These are phyloP conservation scores for Dryadomyces quercus-mongolicae DNA, from an alignment of 2,329 filamentous ascomycete species.

Conservation along the genomic window DNA sequence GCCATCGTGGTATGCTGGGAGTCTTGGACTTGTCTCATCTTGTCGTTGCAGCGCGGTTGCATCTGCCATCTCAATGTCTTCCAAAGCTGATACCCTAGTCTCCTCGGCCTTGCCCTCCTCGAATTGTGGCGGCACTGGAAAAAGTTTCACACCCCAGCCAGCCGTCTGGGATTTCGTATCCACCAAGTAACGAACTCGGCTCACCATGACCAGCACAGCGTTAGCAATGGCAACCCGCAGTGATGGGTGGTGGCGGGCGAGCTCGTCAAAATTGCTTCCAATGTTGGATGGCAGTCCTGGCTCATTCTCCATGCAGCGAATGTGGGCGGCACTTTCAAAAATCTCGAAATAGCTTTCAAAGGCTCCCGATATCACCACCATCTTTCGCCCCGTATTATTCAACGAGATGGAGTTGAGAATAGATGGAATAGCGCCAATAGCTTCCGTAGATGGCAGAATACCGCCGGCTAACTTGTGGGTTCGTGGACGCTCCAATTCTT, in stretches of 20 bases:
- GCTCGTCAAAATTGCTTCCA: conserved; percentile 81
- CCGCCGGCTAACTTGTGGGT: conserved; percentile 45
- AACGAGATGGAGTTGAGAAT: conserved; percentile 91
- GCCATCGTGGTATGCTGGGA: conserved; percentile 26
- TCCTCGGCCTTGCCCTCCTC: conserved; percentile 23
- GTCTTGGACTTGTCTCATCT: not conserved
- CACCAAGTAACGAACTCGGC: conserved; percentile 64
- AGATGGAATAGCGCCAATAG: conserved; percentile 73
- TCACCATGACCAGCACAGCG: conserved; percentile 81
- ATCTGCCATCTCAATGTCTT: conserved; percentile 58
- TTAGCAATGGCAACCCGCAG: conserved; percentile 71
- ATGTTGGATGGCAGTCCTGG: conserved; percentile 56
- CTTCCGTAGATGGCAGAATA: conserved; percentile 78
- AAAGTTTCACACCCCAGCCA: conserved; percentile 70
- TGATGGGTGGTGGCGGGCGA: conserved; percentile 83
- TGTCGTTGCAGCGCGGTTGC: conserved; percentile 8
- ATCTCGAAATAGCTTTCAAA: conserved; percentile 86
- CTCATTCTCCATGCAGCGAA: conserved; percentile 69
- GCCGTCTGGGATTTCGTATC: conserved; percentile 54
- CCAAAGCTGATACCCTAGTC: conserved; percentile 16
- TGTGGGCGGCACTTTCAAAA: conserved; percentile 86
- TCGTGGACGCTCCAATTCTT: conserved; percentile 33
- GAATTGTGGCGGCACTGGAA: conserved; percentile 39
- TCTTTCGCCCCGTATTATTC: conserved; percentile 73
- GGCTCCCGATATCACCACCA: conserved; percentile 73